Evolutionary conservation across 345 rosid species (phyloP), one percentile per base, ranked within the genome.

Genomic region (Citrus trifoliata): DNA sequence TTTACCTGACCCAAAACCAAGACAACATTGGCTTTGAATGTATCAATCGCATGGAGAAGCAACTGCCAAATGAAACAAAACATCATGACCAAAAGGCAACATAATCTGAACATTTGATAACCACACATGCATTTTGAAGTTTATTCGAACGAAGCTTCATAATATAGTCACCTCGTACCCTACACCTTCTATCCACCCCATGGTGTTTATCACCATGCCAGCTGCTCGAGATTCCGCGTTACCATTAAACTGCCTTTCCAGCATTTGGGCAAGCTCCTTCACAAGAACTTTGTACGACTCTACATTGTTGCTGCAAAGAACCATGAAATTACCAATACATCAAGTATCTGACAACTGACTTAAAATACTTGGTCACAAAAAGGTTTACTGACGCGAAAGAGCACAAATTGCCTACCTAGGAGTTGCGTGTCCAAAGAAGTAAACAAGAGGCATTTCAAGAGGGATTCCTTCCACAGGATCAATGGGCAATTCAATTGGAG

Each of bases 181-280:
- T 37, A 83, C 78, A 74, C 94, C 97, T 67, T 96, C 97, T 85
- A 96, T 91, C 99, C 98, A 96, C 67, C 99, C 98, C 99, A 94
- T 94, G 61, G 99, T 91, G 86, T 94, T 96, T 79, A 96, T 91
- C 84, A 95, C 97, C 97, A 91, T 92, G 70, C 99, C 99, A 22
- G 98, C 88, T 70, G 99, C 95, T 78, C 87, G 86, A 82, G 94
- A 91, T 82, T 92, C 98, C 67, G 90, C 90, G 84, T 87, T 94
- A n/a, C 90, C 92, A 5, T 83, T 67, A 86, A 89, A 90, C 78
- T 92, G 98, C 87, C 81, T 92, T 88, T 95, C 98, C 79, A 95
- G 73, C 75, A 89, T 82, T 84, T 90, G 90, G 27, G 98, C 84
- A 84, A 95, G 97, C 86, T 94, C 99, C 82, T 92, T 92, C 75